Conservation (phyloP, 2,329 filamentous ascomycete genomes). For the Cercospora zeina region DNA sequence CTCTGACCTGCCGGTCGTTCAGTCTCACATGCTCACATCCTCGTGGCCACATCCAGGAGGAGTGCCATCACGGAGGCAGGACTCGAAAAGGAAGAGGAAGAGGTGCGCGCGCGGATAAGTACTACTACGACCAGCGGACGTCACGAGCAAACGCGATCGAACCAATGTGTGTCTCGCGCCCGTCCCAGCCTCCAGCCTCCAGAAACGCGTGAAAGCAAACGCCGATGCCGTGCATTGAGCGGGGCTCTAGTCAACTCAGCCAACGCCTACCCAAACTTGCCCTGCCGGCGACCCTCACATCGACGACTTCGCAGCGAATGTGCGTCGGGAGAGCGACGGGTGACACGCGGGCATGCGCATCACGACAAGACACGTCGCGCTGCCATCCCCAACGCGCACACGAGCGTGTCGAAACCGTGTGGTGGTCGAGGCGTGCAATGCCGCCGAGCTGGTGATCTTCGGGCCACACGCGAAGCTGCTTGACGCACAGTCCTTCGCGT, state of each 20-base stretch:
- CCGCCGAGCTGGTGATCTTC: slow-evolving; percentile 9
- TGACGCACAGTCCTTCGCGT: slow-evolving; percentile 15
- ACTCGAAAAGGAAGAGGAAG: too few relatives aligned
- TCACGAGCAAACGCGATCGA: slow-evolving; percentile 8
- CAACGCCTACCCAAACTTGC: slow-evolving; percentile 7
- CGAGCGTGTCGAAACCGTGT: neutral
- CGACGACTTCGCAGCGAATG: neutral
- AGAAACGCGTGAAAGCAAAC: neutral
- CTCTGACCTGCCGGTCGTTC: too few relatives aligned
- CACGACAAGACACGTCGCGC: neutral
- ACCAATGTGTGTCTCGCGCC: slow-evolving; percentile 12
- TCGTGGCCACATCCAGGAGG: too few relatives aligned
- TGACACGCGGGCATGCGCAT: neutral
- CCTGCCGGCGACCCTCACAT: neutral
- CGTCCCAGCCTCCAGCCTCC: slow-evolving; percentile 6
- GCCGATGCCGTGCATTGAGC: slow-evolving; percentile 8
- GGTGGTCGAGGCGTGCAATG: neutral
- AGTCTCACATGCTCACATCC: too few relatives aligned
- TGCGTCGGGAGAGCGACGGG: neutral
- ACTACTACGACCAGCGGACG: neutral
- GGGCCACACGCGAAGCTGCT: slow-evolving; percentile 10
- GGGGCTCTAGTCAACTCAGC: slow-evolving; percentile 7
- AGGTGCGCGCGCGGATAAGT: too few relatives aligned
- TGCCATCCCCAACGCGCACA: neutral
- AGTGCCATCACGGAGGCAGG: too few relatives aligned